Evolutionary conservation across 306 rosid genomes (phyloP).

Genomic region (Purshia tridentata): DNA sequence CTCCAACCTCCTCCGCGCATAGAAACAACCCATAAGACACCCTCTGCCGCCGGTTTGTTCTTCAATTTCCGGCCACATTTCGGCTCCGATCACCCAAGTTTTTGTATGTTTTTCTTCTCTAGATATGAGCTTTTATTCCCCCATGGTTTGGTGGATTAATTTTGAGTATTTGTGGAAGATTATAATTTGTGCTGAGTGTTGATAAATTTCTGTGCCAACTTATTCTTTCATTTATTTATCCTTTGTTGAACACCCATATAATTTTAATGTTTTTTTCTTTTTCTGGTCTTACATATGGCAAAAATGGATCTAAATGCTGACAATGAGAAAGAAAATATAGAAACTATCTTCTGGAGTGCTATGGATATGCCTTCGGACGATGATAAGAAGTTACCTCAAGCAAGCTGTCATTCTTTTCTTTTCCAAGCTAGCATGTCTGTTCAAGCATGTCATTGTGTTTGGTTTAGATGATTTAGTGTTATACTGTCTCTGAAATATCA

Average conservation of each 20-base stretch:
- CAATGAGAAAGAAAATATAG: conserved; percentile 69
- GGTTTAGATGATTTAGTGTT: background rate
- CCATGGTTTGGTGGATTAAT: too few species aligned
- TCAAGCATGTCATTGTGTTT: background rate
- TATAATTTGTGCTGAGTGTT: too few species aligned
- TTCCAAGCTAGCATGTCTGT: background rate
- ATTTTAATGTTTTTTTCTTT: conserved; percentile 17
- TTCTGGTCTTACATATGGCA: conserved; percentile 69
- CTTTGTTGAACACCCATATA: background rate
- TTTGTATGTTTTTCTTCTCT: too few species aligned
- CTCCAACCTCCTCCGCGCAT: too few species aligned
- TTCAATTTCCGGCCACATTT: too few species aligned
- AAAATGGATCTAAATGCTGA: conserved; percentile 93
- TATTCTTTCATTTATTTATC: background rate
- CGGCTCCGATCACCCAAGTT: too few species aligned
- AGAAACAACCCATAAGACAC: too few species aligned
- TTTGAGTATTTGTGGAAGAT: too few species aligned
- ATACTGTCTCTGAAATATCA: background rate
- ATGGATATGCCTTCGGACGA: conserved; percentile 97
- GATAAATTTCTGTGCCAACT: too few species aligned
- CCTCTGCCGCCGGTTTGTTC: too few species aligned
- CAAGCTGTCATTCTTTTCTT: conserved; percentile 35
- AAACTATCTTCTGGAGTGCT: conserved; percentile 88
- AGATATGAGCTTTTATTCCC: too few species aligned
- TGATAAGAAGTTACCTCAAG: conserved; percentile 98